Base-by-base conservation (phyloP, 345 rosid species). In the Populus alba region DNA sequence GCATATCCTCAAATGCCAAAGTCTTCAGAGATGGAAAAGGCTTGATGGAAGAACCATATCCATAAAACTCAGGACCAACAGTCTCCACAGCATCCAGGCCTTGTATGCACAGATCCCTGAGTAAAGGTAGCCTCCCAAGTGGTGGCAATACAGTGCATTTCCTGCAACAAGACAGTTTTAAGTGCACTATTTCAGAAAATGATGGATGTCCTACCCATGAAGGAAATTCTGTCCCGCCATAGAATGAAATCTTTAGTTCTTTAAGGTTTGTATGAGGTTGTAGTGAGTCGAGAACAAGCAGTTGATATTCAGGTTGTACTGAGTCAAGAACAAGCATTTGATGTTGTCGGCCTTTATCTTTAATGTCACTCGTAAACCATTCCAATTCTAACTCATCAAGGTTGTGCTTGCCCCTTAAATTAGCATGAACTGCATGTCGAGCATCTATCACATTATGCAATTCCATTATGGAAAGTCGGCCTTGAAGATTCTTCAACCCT, bases 401-500 rank as follows among this genome's bases (percentile, higher is more conserved):
- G 47, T 57, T 41, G 53, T 37, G 11, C 13, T 22, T 12, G 35
- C 61, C 45, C 5, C 39, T 57, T 38, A 33, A 43, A 25, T 71
- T 71, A 35, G 73, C 83, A 18, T 76, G 65, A 55, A 0, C 41
- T 45, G 79, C 79, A 27, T 63, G 68, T 3, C 20, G 8, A 27
- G n/a, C 15, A 59, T 74, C 20, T 0, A 16, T 18, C 23, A 74
- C 74, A 45, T 69, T 69, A 33, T 51, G 16, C 66, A 81, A 71
- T 6, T 12, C 61, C 23, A 73, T 39, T 39, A 86, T 86, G 70
- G 79, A 29, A 80, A 86, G 87, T 73, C 76, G 80, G 51, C 84
- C 87, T 41, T 68, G 66, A 27, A 86, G 81, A 62, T 73, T 33
- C 57, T 63, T 11, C 51, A 84, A 75, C 41, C 80, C 82, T 81